Conservation (phyloP, 2,329 filamentous ascomycete genomes). For the Lecanoromycetidae sp. region DNA sequence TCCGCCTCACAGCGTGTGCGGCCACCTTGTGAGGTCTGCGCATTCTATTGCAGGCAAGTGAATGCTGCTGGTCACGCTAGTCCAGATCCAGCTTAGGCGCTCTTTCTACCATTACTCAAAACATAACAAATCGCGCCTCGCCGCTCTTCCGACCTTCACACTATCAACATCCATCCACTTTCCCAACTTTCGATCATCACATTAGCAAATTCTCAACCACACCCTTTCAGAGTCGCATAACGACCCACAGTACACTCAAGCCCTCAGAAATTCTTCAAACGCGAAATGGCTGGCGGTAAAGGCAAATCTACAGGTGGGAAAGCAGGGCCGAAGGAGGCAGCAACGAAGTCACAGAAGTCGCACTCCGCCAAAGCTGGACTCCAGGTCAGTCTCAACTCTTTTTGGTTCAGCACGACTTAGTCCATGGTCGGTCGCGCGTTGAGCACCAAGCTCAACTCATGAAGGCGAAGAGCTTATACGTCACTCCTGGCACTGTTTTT, state of each 20-base stretch:
- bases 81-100: not conserved
- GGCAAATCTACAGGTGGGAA: conserved; percentile 87
- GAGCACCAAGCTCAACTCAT: not conserved
- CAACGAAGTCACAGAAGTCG: conserved; percentile 82
- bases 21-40: too few species aligned
- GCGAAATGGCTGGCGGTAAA: conserved; percentile 71
- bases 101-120: not conserved
- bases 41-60: too few species aligned
- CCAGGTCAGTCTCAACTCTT: conserved; percentile 55
- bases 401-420: not conserved
- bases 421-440: conserved; percentile 4
- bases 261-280: not conserved
- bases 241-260: not conserved
- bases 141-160: conserved; percentile 6
- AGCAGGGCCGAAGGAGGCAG: conserved; percentile 70
- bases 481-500: too few species aligned
- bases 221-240: conserved; percentile 3
- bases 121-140: conserved; percentile 13
- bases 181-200: not conserved
- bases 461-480: too few species aligned
- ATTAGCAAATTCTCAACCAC: not conserved
- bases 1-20: too few species aligned
- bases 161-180: not conserved
- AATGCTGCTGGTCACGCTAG: not conserved
- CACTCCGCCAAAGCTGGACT: conserved; percentile 91